phyloP scores from a whole-genome alignment of 768 basidiomycete species.

The Russula earlei region DNA sequence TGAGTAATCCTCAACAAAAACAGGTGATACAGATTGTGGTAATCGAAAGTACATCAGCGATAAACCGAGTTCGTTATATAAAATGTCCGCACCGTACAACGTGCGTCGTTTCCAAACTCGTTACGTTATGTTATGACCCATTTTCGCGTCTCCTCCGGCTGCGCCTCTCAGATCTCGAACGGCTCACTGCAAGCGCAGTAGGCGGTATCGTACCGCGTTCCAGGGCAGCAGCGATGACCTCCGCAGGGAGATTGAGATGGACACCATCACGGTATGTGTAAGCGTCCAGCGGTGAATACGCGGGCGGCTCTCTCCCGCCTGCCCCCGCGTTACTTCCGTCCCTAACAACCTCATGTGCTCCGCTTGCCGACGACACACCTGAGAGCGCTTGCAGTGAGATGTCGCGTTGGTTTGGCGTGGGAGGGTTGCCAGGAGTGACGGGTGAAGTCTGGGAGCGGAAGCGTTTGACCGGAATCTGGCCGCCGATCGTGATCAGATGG shows the following conservation, averaged over 20 bases:
- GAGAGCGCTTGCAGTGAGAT: slow-evolving; percentile 69
- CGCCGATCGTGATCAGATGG: slow-evolving; percentile 58
- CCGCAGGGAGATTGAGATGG: slow-evolving; percentile 88
- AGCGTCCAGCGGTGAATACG: slow-evolving; percentile 85
- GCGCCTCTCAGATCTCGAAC: slow-evolving; percentile 46
- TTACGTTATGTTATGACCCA: slow-evolving; percentile 2
- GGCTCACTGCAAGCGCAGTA: slow-evolving; percentile 42
- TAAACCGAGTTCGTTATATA: not conserved
- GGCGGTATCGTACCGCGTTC: slow-evolving; percentile 63
- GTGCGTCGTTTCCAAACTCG: not conserved
- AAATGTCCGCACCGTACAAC: slow-evolving; percentile 5
- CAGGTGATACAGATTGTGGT: slow-evolving; percentile 13
- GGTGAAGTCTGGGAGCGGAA: slow-evolving; percentile 66
- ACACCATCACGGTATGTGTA: slow-evolving; percentile 78
- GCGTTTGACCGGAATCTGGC: slow-evolving; percentile 53
- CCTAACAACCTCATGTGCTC: not conserved
- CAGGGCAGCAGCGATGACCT: slow-evolving; percentile 82
- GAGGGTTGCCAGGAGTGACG: slow-evolving; percentile 58
- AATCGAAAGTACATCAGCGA: slow-evolving; percentile 9
- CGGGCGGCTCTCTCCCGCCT: slow-evolving; percentile 64
- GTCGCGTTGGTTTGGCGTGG: slow-evolving; percentile 76
- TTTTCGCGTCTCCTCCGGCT: slow-evolving; percentile 43
- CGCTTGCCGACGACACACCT: slow-evolving; percentile 12
- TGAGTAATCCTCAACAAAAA: not conserved
- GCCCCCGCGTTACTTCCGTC: slow-evolving; percentile 30